Evolutionary conservation across 2,329 filamentous ascomycete genomes (phyloP).

Genomic region (Falciphora oryzae): DNA sequence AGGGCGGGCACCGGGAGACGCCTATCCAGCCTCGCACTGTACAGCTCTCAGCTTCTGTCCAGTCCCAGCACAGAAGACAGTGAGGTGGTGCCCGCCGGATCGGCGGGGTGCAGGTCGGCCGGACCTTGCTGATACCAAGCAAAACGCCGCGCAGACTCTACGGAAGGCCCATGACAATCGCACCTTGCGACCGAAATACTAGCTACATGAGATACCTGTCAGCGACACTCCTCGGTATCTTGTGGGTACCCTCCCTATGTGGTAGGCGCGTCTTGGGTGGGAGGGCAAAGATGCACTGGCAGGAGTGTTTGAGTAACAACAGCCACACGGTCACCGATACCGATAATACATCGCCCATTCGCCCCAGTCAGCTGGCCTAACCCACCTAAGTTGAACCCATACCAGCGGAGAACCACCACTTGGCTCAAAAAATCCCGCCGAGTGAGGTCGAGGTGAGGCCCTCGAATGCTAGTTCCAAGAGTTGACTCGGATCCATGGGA

Average conservation of each 20-base stretch:
- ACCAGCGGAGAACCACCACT: background rate
- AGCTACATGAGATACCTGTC: no score
- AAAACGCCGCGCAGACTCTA: no score
- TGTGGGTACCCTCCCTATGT: no score
- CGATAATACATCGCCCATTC: background rate
- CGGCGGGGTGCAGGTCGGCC: no score
- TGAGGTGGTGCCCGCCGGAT: background rate
- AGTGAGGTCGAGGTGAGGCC: background rate
- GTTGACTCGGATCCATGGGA: background rate
- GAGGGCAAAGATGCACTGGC: background rate
- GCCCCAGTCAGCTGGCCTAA: background rate
- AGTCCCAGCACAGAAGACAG: background rate
- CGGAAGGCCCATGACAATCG: no score
- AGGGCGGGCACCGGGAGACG: background rate
- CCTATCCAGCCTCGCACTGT: background rate
- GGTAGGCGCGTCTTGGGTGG: no score
- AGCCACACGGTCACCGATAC: background rate
- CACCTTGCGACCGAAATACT: no score
- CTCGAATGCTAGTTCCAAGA: background rate
- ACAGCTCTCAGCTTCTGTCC: background rate
- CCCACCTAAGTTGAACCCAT: background rate
- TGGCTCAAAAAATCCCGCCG: background rate
- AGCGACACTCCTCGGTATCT: no score
- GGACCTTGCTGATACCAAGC: no score
- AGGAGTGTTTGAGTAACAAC: background rate